Percentiles rank a stretch among this genome's conserved stretches.
Conservation (phyloP, 176 grass and related monocot genomes). For the Urochloa ruziziensis region DNA sequence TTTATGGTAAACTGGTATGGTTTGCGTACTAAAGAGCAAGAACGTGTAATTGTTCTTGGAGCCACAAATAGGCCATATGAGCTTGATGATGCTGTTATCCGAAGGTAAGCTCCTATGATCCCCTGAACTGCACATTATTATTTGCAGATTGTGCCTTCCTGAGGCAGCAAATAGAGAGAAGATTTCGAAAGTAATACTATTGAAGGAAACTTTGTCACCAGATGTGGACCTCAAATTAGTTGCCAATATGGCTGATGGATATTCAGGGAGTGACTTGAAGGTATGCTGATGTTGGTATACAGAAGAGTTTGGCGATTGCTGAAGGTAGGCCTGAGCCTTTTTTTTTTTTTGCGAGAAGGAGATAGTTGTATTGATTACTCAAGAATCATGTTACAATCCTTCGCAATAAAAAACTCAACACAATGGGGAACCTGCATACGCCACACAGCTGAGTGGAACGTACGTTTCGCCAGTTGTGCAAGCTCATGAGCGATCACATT, state of each 20-base stretch:
- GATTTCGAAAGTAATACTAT: slow-evolving; percentile 68
- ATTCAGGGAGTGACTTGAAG: slow-evolving; percentile 89
- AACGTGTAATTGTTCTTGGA: slow-evolving; percentile 80
- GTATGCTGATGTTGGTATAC: slow-evolving; percentile 30
- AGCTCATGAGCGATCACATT: no score
- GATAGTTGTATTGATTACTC: no score
- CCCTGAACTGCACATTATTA: background rate
- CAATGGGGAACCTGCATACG: no score
- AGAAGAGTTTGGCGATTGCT: slow-evolving; percentile 33
- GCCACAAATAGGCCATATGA: slow-evolving; percentile 88
- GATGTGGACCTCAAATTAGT: slow-evolving; percentile 50
- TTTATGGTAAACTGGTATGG: slow-evolving; percentile 92
- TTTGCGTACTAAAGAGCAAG: slow-evolving; percentile 66
- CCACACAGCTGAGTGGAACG: no score
- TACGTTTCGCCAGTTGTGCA: no score
- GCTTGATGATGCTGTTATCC: slow-evolving; percentile 82
- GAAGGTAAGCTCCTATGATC: slow-evolving; percentile 53
- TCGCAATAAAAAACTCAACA: no score
- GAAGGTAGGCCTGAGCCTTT: slow-evolving; percentile 61
- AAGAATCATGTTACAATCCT: no score
- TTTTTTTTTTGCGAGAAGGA: no score
- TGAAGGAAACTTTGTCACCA: slow-evolving; percentile 53
- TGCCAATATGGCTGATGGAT: slow-evolving; percentile 79
- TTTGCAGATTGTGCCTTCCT: slow-evolving; percentile 75
- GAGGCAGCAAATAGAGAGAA: slow-evolving; percentile 71